Evolutionary conservation across 2,329 filamentous ascomycete species (phyloP), one percentile per base, ranked within the genome.

Genomic region (Aspergillus spinulosporus): DNA sequence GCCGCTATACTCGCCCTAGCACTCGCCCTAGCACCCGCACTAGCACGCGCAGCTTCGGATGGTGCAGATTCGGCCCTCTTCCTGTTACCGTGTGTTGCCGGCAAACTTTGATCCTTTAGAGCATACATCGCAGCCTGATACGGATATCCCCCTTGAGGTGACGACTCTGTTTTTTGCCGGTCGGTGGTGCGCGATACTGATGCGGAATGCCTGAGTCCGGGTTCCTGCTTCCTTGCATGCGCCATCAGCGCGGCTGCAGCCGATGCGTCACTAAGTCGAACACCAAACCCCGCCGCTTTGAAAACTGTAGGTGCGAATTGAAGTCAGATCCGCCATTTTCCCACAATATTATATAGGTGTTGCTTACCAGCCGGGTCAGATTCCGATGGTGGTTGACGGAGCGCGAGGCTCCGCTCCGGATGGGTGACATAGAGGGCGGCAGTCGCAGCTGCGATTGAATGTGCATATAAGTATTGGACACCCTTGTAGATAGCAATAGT

Each of bases 111-210:
- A 46, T 73, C 70, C 43, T 68, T 64, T 4, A 67, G 62, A 15
- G 90, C 89, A 28, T 89, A 76, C 7, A 90, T 69, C 3, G 91
- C 91, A 47, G 91, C 90, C 68, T 88, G 90, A 49, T 88, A 86
- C 69, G 88, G 90, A 49, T 88, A 86, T 36, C 88, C 88, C 49
- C 86, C 83, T 9, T 83, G 76, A 67, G 83, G 85, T 78, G 6
- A 86, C 84, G 60, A 46, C 48, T 68, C 66, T 7, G 65, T 58
- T 8, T 61, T 50, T 67, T 83, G 83, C 65, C 85, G 85, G 66
- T 86, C 81, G 63, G 84, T 82, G 21, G 83, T 84, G 32, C 82
- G 72, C 53, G 82, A 68, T 52, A 81, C 80, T 6, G 86, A 85
- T 7, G 82, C 81, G 29, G 83, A 78, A n/a, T 79, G 81, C 44